These are phyloP conservation scores for Boletus huronensis DNA, from an alignment of 768 basidiomycete species.

Conservation along the genomic window DNA sequence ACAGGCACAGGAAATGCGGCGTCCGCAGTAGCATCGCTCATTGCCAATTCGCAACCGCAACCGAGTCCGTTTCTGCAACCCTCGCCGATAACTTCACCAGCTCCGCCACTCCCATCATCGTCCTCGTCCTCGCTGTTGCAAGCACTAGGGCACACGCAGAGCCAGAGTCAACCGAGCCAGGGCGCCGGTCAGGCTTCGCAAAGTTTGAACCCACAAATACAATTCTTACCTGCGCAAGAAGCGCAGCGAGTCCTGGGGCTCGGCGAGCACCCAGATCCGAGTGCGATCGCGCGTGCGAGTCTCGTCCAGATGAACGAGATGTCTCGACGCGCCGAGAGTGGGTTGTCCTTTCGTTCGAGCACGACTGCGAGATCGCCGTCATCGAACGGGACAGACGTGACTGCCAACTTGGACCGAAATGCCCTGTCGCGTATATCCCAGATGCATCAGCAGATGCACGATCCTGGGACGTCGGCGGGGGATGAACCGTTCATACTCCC, in stretches of 20 bases:
- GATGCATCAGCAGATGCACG: conserved; percentile 44
- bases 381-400: conserved; percentile 16
- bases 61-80: conserved; percentile 30
- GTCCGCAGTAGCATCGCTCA: conserved; percentile 14
- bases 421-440: conserved; percentile 48
- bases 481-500: conserved; percentile 30
- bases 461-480: conserved; percentile 23
- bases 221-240: conserved; percentile 56
- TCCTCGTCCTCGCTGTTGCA: conserved; percentile 27
- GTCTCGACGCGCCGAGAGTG: conserved; percentile 56
- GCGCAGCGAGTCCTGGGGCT: conserved; percentile 49
- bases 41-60: conserved; percentile 24
- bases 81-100: conserved; percentile 13
- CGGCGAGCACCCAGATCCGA: conserved; percentile 43
- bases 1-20: conserved; percentile 14
- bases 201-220: conserved; percentile 15
- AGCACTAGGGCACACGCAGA: conserved; percentile 19
- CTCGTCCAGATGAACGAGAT: conserved; percentile 79
- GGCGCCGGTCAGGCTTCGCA: not conserved
- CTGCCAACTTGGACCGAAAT: conserved; percentile 34
- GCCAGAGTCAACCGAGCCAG: conserved; percentile 9
- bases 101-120: conserved; percentile 11
- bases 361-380: conserved; percentile 16
- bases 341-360: conserved; percentile 26
- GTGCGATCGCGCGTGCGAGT: conserved; percentile 59